Percentiles rank a stretch among this genome's conserved stretches.
Conservation (phyloP, 176 grass and related monocot genomes). For the Triticum urartu region DNA sequence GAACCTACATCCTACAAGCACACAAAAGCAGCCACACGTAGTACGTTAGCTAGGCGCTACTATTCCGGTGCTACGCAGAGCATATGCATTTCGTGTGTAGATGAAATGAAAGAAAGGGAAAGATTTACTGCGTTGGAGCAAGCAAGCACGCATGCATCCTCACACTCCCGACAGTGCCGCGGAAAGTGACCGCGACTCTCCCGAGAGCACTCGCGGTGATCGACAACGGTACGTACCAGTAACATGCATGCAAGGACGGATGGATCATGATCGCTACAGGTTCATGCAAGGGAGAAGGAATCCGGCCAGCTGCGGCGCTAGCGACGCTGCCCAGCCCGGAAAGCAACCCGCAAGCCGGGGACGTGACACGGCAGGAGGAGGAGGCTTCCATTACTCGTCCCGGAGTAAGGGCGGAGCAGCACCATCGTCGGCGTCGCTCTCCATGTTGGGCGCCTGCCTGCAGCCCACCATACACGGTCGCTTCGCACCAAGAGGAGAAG, state of each 20-base stretch:
- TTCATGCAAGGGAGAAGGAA: not conserved
- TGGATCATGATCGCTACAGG: not conserved
- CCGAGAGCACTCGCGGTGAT: not conserved
- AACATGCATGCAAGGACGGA: not conserved
- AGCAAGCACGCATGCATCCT: too few relatives aligned
- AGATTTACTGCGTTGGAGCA: too few relatives aligned
- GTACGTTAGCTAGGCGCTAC: not conserved
- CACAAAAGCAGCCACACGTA: not conserved
- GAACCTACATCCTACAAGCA: not conserved
- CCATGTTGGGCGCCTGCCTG: conserved; percentile 4
- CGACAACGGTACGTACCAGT: not conserved
- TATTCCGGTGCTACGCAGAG: not conserved
- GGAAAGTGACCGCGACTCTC: not conserved
- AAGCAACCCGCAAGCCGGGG: conserved; percentile 11
- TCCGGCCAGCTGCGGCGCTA: conserved; percentile 9
- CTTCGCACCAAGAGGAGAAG: not conserved
- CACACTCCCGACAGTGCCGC: too few relatives aligned
- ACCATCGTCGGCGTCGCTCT: not conserved
- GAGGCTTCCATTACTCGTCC: conserved; percentile 7
- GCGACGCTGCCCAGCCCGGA: conserved; percentile 27
- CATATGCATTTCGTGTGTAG: not conserved
- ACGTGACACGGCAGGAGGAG: not conserved
- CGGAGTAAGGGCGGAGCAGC: not conserved
- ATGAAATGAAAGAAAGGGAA: not conserved
- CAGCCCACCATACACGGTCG: not conserved